A percentile compares a stretch with the other conserved stretches of the same genome.
Conservation (phyloP, 208 protist species). For the Acanthamoeba lenticulata region DNA sequence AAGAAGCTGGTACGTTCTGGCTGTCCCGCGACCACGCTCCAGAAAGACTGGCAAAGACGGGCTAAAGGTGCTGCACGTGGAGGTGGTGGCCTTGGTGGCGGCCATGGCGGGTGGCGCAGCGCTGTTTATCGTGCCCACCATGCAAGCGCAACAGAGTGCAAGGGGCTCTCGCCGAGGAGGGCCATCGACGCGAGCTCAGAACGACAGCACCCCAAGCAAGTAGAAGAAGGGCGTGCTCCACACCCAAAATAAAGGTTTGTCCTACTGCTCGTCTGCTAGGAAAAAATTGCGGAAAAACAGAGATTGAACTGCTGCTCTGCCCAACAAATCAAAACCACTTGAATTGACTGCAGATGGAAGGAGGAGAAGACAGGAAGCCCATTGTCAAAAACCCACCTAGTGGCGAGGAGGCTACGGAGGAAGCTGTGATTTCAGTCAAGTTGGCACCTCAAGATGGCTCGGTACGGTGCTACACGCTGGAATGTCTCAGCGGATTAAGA, state of each 20-base stretch:
- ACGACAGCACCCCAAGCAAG: no score
- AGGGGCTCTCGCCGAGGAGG: not conserved
- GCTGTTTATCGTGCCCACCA: slow-evolving; percentile 16
- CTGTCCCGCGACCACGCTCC: not conserved
- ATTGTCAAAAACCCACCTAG: not conserved
- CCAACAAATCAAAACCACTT: not conserved
- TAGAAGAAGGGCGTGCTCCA: not conserved
- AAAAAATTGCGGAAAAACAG: not conserved
- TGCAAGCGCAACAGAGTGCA: not conserved
- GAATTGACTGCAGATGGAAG: slow-evolving; percentile 1
- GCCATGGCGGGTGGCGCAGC: slow-evolving; percentile 14
- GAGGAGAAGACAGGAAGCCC: not conserved
- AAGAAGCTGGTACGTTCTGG: slow-evolving; percentile 15
- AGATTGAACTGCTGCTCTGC: not conserved
- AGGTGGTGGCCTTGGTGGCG: slow-evolving; percentile 4
- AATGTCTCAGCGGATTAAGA: not conserved
- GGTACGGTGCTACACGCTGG: not conserved
- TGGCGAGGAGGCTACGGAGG: not conserved
- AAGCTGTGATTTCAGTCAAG: slow-evolving; percentile 1
- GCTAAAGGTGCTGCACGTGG: not conserved
- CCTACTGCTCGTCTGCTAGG: no score
- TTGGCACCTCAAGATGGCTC: slow-evolving; percentile 38
- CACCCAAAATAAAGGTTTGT: not conserved
- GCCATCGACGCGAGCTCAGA: no score
- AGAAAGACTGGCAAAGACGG: not conserved